Evolutionary conservation across 257 asterid genomes (phyloP).

Genomic region (Nemophila menziesii): DNA sequence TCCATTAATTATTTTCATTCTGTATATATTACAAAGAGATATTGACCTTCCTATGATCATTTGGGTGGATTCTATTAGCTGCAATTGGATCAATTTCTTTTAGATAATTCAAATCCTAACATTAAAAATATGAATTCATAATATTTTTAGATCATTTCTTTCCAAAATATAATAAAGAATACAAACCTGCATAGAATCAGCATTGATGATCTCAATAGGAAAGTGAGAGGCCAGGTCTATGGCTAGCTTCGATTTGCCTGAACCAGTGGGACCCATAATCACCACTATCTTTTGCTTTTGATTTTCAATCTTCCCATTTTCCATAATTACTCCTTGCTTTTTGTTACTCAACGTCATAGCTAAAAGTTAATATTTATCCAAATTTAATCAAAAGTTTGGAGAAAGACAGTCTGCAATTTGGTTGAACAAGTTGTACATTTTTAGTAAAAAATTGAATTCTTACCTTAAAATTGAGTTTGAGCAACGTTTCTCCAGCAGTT

Average conservation of each 20-base stretch:
- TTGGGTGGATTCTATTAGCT: constrained; percentile 81
- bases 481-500: too few species aligned
- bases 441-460: too few species aligned
- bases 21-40: background rate
- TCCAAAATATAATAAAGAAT: background rate
- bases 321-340: too few species aligned
- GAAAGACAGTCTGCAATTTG: too few species aligned
- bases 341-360: too few species aligned
- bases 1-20: background rate
- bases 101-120: constrained; percentile 33
- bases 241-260: constrained; percentile 84
- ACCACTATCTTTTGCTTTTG: constrained; percentile 55
- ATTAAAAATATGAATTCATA: constrained; percentile 19
- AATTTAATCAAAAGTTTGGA: too few species aligned
- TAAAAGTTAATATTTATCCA: too few species aligned
- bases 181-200: constrained; percentile 90
- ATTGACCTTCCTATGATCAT: constrained; percentile 78
- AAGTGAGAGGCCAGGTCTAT: constrained; percentile 70
- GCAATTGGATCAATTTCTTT: constrained; percentile 72
- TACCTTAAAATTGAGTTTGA: too few species aligned
- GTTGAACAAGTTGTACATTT: too few species aligned
- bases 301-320: too few species aligned
- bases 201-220: constrained; percentile 73
- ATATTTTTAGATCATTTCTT: constrained; percentile 9
- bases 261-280: constrained; percentile 71